Base-by-base conservation (phyloP, 2,329 filamentous ascomycete species). In the Ampelomyces quisqualis region DNA sequence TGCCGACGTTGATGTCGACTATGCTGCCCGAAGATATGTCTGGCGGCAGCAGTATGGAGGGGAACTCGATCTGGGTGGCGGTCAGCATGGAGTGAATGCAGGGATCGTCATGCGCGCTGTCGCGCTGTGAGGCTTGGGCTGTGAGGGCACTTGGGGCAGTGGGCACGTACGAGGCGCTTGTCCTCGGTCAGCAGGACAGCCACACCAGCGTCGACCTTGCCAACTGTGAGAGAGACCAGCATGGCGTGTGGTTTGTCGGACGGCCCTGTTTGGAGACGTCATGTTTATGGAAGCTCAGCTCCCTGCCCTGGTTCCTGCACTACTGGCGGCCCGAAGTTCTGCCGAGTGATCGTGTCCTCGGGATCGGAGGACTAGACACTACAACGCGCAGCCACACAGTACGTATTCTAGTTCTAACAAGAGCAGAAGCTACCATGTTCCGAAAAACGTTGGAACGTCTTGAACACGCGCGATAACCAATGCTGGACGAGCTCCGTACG, bases 151-250 rank as follows among this genome's bases (percentile, higher is more conserved):
- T 55, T 49, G 29, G 40, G 38, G 41, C 35, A n/a, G 10, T 34
- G 23, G 31, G 39, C 47, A 70, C 84, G 64, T 81, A 96, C 91
- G 61, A 98, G 79, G 67, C 93, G 85, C 73, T 97, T 97, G 72
- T 98, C 93, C 67, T 95, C 87, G 33, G 93, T 98, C 64, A 98
- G 76, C 40, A 98, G 84, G 49, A 98, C 93, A 34, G 93, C 95
- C 67, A 98, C 91, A 72, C 93, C 93, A 62, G 93, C 93, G 73
- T 98, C 93, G 73, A 98, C 93, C 77, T 98, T 98, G 77, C 93
- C 93, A 72, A 98, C 93, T 35, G 91, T 97, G 67, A 98, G 80
- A 55, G 93, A 97, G 73, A 98, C 88, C 65, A 97, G 80, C 93
- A 98, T 68, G 78, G 57, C 20, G 46, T 29, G 39, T 13, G 30